Evolutionary conservation across 176 grass and related monocot species (phyloP), one percentile per base, ranked within the genome.

Genomic region (Musa troglodytarum): DNA sequence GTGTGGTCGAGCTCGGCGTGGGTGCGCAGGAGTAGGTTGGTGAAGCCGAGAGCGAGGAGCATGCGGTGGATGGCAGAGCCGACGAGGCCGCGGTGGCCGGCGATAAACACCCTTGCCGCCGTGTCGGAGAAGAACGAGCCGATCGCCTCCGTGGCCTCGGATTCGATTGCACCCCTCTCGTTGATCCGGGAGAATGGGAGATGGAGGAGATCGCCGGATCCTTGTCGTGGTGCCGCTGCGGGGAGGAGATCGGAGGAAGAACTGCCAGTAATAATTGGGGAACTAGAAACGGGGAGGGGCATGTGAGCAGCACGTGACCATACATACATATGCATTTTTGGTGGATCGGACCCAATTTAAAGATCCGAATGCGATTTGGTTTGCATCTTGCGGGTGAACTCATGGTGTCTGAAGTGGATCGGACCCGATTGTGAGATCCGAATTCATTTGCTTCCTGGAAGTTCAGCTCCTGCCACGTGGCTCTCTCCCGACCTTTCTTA

Each of bases 1-100:
- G 85, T 94, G 22, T 90, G 88, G 81, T 90, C 91, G 61, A 94
- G 88, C 85, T 90, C 83, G 59, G 78, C 66, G 72, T 81, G 85
- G 63, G 85, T 83, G 85, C 87, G 84, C 51, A 83, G 69, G 61
- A 94, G 76, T 72, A 90, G 71, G 76, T 79, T 79, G 62, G 85
- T 82, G 91, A 94, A 94, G 8, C 83, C 85, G 5, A 87, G 81
- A 11, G 82, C 2, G 43, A 87, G 28, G 16, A 94, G 78, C 24
- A 43, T 85, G 26, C 85, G 85, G 43, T 79, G 83, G 80, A 94
- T 80, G 75, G 85, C 87, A 0, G 91, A 90, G 1, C 91, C 88
- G 8, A 94, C 91, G 16, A 94, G 82, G 43, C 91, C 91, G 1
- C 81, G 85, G 83, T 94, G 88, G 12, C 88, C 91, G 17, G 83